phyloP scores from a whole-genome alignment of 2,329 filamentous ascomycete genomes.

The Aureobasidium zeae region DNA sequence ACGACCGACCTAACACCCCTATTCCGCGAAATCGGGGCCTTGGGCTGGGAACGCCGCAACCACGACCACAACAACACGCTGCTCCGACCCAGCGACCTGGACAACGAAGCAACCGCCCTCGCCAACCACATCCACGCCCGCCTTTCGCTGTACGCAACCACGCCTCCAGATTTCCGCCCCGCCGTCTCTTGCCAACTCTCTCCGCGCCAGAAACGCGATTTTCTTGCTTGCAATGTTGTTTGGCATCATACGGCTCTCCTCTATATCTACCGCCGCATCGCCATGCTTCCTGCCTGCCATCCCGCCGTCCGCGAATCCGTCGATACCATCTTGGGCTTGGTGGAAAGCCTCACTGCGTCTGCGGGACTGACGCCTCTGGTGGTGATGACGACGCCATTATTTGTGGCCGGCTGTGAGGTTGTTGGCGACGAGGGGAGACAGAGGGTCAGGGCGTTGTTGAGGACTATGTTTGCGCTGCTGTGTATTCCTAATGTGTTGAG shows the following conservation, averaged over 20 bases:
- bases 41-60: conserved; percentile 14
- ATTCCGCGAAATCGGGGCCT: conserved; percentile 13
- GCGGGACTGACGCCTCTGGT: conserved; percentile 14
- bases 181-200: conserved; percentile 11
- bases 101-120: conserved; percentile 7
- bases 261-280: conserved; percentile 13
- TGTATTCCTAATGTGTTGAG: conserved; percentile 12
- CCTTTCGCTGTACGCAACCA: not conserved
- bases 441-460: conserved; percentile 1
- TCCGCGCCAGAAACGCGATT: conserved; percentile 3
- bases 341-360: conserved; percentile 11
- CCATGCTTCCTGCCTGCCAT: not conserved
- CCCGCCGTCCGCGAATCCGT: conserved; percentile 4
- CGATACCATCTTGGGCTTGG: not conserved
- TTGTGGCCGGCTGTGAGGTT: conserved; percentile 15
- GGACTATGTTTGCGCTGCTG: conserved; percentile 13
- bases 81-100: conserved; percentile 9
- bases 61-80: not conserved
- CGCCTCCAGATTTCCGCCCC: conserved; percentile 5
- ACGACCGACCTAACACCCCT: conserved; percentile 12
- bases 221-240: conserved; percentile 9
- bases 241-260: conserved; percentile 16
- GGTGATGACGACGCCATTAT: conserved; percentile 14
- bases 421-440: conserved; percentile 2
- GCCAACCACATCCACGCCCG: not conserved